Evolutionary conservation across 768 basidiomycete genomes (phyloP), one percentile per base, ranked within the genome.

Genomic region (Pholiota molesta): DNA sequence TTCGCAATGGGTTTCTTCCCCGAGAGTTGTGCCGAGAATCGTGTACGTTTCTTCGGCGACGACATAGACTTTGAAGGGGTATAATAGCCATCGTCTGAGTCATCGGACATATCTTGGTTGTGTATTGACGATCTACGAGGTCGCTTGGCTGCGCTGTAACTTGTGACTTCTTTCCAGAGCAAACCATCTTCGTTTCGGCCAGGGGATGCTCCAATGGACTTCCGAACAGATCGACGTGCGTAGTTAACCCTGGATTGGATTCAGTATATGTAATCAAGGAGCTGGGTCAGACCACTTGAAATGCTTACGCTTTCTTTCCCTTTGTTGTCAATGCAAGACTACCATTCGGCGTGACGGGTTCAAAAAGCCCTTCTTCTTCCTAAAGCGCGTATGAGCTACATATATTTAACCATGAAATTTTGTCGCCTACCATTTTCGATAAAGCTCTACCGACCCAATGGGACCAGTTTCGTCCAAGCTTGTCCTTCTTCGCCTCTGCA

Each of bases 401-500:
- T 21, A n/a, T 39, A 6, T 10, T 23, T 37, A 17, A 51, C 31
- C 37, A n/a, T 26, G 13, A 23, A 6, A 17, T 39, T 26, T 21
- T 29, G 14, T 17, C 23, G 69, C 79, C 14, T 35, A 82, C 83
- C 51, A 84, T 74, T 61, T 76, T 80, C 37, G 77, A 73, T 0
- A 84, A 74, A 8, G 82, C 77, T 59, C 77, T 79, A 29, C 74
- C 69, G 26, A 84, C 79, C 80, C 81, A 83, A 29, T 69, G 77
- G 14, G 76, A 70, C 84, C 83, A 84, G 37, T 79, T 74, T 6
- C 81, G 80, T 3, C 83, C 83, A 10, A 84, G 73, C 52, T 74
- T 79, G 52, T 82, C 82, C 59, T 79, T 75, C 47, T 74, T 76
- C 29, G 71, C 73, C 49, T 77, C 66, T 11, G 83, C 83, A 54